Conservation (phyloP, 441 rosid genomes). For the Gossypium schwendimanii region DNA sequence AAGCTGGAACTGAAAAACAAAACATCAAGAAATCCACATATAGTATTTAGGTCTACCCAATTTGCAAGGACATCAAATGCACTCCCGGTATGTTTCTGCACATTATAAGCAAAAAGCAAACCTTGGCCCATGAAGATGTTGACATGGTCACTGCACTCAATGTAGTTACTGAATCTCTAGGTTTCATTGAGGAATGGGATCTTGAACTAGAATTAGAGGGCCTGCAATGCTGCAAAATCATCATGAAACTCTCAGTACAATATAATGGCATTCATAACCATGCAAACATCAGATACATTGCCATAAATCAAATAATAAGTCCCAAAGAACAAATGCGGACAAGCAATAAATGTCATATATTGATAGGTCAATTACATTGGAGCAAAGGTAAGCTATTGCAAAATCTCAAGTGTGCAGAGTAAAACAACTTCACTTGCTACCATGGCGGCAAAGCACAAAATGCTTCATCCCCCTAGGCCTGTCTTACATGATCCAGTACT, state of each 20-base stretch:
- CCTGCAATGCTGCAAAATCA: conserved; percentile 46
- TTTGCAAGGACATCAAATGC: background rate
- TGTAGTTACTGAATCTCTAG: conserved; percentile 34
- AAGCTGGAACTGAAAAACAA: background rate
- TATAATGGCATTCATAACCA: background rate
- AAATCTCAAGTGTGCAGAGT: background rate
- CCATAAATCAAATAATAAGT: background rate
- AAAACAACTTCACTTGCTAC: background rate
- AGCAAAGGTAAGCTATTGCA: background rate
- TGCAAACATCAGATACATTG: background rate
- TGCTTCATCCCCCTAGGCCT: background rate
- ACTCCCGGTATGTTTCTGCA: background rate
- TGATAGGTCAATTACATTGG: background rate
- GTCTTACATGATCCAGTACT: background rate
- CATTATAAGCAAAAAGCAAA: conserved; percentile 19
- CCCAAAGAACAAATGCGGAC: background rate
- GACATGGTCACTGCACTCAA: conserved; percentile 33
- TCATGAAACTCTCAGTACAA: background rate
- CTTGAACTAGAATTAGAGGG: conserved; percentile 57
- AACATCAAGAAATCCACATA: background rate
- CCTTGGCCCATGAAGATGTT: conserved; percentile 77
- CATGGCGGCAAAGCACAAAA: background rate
- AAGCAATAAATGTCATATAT: background rate
- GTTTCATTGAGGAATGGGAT: conserved; percentile 48
- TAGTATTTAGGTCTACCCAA: background rate